Evolutionary conservation across 2,329 filamentous ascomycete species (phyloP), one percentile per base, ranked within the genome.

Genomic region (Aspergillus sp.): DNA sequence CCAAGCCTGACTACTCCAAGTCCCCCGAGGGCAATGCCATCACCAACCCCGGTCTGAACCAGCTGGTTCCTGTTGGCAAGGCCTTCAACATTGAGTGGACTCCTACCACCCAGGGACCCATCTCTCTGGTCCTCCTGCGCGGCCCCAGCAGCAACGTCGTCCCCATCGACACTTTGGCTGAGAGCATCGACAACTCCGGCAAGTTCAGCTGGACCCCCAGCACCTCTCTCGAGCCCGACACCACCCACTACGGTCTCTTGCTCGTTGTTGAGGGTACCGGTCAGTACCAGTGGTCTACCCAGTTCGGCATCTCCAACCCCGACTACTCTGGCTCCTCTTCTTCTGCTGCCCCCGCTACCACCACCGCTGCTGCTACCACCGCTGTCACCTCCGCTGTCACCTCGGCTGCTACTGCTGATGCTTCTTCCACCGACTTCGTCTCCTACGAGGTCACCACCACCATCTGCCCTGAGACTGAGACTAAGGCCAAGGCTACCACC

Each of bases 271-370:
- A 82, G 57, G 68, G 70, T 39, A 78, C 71, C 49, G 77, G 79
- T 60, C 65, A 76, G 59, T 83, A 79, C 73, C 80, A 83, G 61
- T 81, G 74, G 66, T 76, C 74, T 35, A 77, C 76, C 46, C 79
- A 83, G 63, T 83, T 83, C 68, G 80, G 80, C 56, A 72, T 84
- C 67, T 44, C 59, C 43, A 65, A 65, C 53, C 43, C 58, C 35
- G 42, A 47, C 29, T 46, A 48, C 34, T 40, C 40, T 34, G 38
- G 12, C 40, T 30, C 45, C 30, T 42, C 57, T 26, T 39, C 44
- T 37, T 48, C 52, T 8, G 39, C 43, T 11, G 35, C 50, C 46
- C 40, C 51, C 26, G 40, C 50, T 27, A 28, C 51, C 33, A 33
- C 44, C 29, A 39, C 42, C 28, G 40, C 33, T 26, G 36, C 47